Base-by-base conservation (phyloP, 768 basidiomycete genomes). In the Pleurotus eryngii region DNA sequence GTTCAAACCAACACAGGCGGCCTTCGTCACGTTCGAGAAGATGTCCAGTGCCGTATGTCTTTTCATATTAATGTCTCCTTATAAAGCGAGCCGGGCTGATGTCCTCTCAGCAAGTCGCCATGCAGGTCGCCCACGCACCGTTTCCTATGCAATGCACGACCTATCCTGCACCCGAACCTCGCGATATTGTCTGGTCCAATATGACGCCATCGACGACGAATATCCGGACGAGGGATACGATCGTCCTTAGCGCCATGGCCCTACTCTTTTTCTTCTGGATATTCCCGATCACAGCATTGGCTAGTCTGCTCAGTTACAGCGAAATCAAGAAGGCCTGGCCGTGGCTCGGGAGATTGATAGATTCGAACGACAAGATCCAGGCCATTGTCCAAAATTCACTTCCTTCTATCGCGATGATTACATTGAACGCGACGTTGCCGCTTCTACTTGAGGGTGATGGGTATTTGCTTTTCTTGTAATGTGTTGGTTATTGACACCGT, bases 11-110 rank as follows among this genome's bases (percentile, higher is more conserved):
- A 92, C 92, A 1, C 85, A 87, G 46, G 82, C 85, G 27, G 97
- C 94, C 0, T 99, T 98, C 65, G 90, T 98, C 17, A 98, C 97
- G 0, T 98, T 99, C 64, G 93, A 97, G 73, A 92, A 92, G 66
- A 92, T 95, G 85, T 90, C 92, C 1, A 89, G 87, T 63, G 92
- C 94, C 22, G 92, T 95, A 68, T 67, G 89, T 75, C 11, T 22
- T 57, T 57, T 20, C 17, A 35, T 43, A 17, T 5, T 2, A 18
- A 38, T 15, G 49, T 35, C 30, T 35, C 30, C 11, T 3, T 9
- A n/a, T 35, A 11, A 11, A 35, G 30, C 1, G 30, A 35, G 30
- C 1, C 30, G 30, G 30, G 3, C 43, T 38, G 15, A 61, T 15
- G 12, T 20, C 18, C 27, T 38, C 59, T 0, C 61, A 90, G 81